Base-by-base conservation (phyloP, 805 yeast species). In the Lachancea thermotolerans region DNA sequence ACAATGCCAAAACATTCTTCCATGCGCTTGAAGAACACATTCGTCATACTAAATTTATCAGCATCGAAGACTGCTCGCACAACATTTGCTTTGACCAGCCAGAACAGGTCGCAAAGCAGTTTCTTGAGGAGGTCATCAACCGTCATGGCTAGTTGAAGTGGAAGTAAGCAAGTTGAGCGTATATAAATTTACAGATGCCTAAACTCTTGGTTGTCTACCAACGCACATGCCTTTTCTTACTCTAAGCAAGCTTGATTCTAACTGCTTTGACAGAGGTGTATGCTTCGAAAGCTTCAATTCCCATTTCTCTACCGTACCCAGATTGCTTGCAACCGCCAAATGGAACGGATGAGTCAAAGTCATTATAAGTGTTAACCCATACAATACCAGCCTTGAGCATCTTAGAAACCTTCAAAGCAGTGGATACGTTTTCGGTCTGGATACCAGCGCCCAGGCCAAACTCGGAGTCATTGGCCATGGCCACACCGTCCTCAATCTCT, bases 281-380 rank as follows among this genome's bases (percentile, higher is more conserved):
- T 71, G 79, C 78, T 54, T 81, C 87, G 53, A 82, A 74, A 42
- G 84, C 88, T 62, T 83, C 89, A 39, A 67, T 67, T 68, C 93
- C 93, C 90, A 84, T 81, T 72, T 84, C 93, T 73, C 87, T 81
- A 65, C 93, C 93, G 64, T 82, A 75, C 66, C 91, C 91, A 50
- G 86, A 79, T 69, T 81, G 82, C 61, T 81, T 81, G 72, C 69
- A 82, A 61, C 91, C 91, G 65, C 91, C 91, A 60, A 84, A 84
- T 69, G 91, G 90, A 64, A 82, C 84, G 64, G 74, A 70, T 43
- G 75, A 77, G 62, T 83, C 79, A 77, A 83, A 82, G 63, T 82
- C 88, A 60, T 83, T 83, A 69, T 82, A 83, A 47, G 89, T 82
- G 74, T 84, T 84, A 52, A 82, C 70, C 89, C 90, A 84, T 50